Conservation (phyloP, 108 stramenopile species). For the Nitzschia palea region DNA sequence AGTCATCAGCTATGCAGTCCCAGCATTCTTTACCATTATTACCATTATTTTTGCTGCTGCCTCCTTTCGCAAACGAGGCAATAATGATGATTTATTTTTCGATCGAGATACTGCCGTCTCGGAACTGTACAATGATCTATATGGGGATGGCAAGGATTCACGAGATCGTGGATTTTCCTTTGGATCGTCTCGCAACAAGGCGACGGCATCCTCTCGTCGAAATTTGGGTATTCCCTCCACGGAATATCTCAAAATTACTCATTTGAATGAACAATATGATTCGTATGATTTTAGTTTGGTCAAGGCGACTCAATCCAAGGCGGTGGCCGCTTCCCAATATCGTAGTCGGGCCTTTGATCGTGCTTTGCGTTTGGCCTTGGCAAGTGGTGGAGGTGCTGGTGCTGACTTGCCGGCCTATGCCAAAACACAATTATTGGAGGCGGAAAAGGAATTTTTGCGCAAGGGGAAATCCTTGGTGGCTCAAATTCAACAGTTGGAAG, state of each 20-base stretch:
- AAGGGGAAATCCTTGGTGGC: slow-evolving; percentile 43
- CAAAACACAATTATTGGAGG: slow-evolving; percentile 47
- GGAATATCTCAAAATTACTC: slow-evolving; percentile 64
- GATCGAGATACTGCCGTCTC: slow-evolving; percentile 46
- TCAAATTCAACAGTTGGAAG: slow-evolving; percentile 39
- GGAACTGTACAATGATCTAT: slow-evolving; percentile 80
- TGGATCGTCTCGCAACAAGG: neutral
- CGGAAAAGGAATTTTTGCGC: slow-evolving; percentile 64
- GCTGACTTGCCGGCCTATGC: slow-evolving; percentile 33
- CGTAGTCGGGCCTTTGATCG: slow-evolving; percentile 61
- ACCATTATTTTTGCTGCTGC: slow-evolving; percentile 37
- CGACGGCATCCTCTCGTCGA: slow-evolving; percentile 27
- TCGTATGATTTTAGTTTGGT: slow-evolving; percentile 73
- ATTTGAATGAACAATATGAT: slow-evolving; percentile 69
- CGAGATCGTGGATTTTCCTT: slow-evolving; percentile 2
- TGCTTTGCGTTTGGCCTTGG: slow-evolving; percentile 46
- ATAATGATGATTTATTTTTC: neutral
- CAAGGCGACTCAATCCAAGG: slow-evolving; percentile 68
- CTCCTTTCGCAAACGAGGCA: neutral
- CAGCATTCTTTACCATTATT: slow-evolving; percentile 37
- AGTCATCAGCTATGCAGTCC: slow-evolving; percentile 50
- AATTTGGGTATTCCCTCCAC: slow-evolving; percentile 67
- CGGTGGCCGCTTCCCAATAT: slow-evolving; percentile 58
- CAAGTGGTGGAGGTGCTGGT: slow-evolving; percentile 2
- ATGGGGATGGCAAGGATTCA: slow-evolving; percentile 32